Conservation (phyloP, 345 rosid genomes). For the Lepidium africanum region DNA sequence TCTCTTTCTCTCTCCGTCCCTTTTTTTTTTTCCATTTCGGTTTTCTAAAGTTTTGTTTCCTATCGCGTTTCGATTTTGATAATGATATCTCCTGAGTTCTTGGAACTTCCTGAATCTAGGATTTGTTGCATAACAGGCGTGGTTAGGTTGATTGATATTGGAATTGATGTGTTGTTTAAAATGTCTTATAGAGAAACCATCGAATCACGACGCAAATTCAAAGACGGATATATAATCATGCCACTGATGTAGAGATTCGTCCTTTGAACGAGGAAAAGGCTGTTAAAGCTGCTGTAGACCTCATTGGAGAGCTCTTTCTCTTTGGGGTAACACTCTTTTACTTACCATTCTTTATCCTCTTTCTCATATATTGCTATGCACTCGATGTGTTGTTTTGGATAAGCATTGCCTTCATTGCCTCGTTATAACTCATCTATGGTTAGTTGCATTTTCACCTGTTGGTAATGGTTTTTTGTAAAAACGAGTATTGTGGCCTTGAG, state of each 20-base stretch:
- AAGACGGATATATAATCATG: conserved; percentile 68
- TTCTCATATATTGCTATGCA: neutral
- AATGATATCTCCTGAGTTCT: neutral
- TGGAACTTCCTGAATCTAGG: neutral
- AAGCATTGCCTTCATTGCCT: neutral
- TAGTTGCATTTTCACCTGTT: neutral
- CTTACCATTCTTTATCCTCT: neutral
- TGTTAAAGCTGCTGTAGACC: conserved; percentile 92
- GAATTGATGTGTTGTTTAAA: neutral
- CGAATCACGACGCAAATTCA: conserved; percentile 68
- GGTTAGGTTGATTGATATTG: neutral
- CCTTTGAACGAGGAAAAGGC: conserved; percentile 93
- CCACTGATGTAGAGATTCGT: conserved; percentile 77
- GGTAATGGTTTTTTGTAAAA: neutral
- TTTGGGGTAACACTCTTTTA: conserved; percentile 45
- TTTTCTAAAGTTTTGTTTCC: neutral
- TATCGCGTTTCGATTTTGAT: neutral
- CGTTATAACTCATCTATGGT: neutral
- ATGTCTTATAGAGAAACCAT: conserved; percentile 57
- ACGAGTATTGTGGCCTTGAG: neutral
- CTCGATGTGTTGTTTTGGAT: neutral
- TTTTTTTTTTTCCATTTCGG: neutral
- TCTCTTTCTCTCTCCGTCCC: neutral
- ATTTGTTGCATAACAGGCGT: neutral
- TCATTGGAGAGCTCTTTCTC: conserved; percentile 77